Base-by-base conservation (phyloP, 2,329 filamentous ascomycete genomes). In the Cytospora mali region DNA sequence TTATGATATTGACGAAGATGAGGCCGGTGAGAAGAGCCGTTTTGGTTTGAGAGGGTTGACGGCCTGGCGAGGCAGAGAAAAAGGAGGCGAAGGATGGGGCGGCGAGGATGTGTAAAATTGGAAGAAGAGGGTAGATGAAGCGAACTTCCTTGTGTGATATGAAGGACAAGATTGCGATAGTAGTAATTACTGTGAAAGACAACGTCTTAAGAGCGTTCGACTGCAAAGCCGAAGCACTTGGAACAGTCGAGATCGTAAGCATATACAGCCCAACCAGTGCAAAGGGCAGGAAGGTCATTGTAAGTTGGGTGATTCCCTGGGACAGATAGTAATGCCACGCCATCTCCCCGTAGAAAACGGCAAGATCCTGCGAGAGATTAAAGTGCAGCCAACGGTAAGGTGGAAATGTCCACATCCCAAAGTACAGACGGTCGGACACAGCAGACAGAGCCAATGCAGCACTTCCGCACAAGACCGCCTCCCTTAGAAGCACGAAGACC, bases 61-160 rank as follows among this genome's bases (percentile, higher is more conserved):
- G 62, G 27, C 68, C 71, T 31, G 71, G 74, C 31, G 62, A 66
- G 57, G 60, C 66, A 57, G 67, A 60, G 73, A 94, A 92, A 77
- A 91, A 93, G 10, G 79, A 74, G 3, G 84, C 79, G 18, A 91
- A 76, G 3, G 87, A 82, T 0, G 86, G 84, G 0, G 92, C 92
- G 1, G 91, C 86, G 46, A 98, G 80, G 66, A 97, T 79, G 73
- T 95, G 92, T 7, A 99, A 83, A n/a, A 88, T 83, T 1, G 95
- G 94, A 1, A 98, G 83, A 21, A 99, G 83, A 1, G 95, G 94
- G 71, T 96, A 97, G 68, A 98, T 91, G 79, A 99, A 99, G 71
- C 95, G 92, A 69, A 97, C 91, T 81, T 99, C 95, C 75, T 99
- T 99, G 78, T 99, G 95, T 1, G 92, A 88, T 68, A 98, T 91